These are phyloP conservation scores for Kuraishia piskuri DNA, from an alignment of 805 yeast genomes.

Conservation along the genomic window DNA sequence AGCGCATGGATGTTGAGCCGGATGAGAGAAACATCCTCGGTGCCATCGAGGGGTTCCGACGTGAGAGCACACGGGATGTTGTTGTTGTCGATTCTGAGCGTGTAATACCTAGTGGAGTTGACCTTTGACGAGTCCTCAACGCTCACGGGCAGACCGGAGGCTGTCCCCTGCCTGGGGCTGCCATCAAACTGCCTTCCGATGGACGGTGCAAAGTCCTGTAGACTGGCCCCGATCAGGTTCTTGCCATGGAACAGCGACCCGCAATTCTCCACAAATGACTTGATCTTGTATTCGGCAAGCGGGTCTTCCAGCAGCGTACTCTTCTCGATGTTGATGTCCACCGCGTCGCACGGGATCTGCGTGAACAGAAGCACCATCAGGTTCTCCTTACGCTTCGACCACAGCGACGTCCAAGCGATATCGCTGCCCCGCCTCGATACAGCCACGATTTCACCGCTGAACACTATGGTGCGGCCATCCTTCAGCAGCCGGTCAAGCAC, in stretches of 20 bases:
- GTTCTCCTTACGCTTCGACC: slow-evolving; percentile 76
- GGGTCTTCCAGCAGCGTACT: slow-evolving; percentile 10
- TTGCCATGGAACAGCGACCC: slow-evolving; percentile 14
- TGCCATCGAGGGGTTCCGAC: slow-evolving; percentile 46
- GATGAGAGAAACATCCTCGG: slow-evolving; percentile 24
- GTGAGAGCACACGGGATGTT: slow-evolving; percentile 68
- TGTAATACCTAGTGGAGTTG: slow-evolving; percentile 56
- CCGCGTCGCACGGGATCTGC: slow-evolving; percentile 68
- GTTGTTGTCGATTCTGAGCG: slow-evolving; percentile 33
- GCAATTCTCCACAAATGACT: slow-evolving; percentile 14
- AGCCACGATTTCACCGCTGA: slow-evolving; percentile 81
- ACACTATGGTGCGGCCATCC: slow-evolving; percentile 38
- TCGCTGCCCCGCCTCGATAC: slow-evolving; percentile 58
- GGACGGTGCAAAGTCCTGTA: slow-evolving; percentile 8
- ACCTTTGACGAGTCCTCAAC: slow-evolving; percentile 34
- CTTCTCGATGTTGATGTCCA: slow-evolving; percentile 45
- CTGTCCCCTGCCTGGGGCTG: neutral
- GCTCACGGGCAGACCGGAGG: slow-evolving; percentile 10
- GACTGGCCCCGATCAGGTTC: slow-evolving; percentile 4
- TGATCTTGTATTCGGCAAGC: slow-evolving; percentile 12
- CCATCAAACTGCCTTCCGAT: neutral
- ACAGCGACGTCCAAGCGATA: slow-evolving; percentile 77
- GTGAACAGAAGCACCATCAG: slow-evolving; percentile 79
- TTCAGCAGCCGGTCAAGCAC: slow-evolving; percentile 47
- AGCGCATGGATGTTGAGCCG: slow-evolving; percentile 65